Evolutionary conservation across 495 filamentous ascomycete genomes (phyloP).

Genomic region (Tuber microsphaerosporum): DNA sequence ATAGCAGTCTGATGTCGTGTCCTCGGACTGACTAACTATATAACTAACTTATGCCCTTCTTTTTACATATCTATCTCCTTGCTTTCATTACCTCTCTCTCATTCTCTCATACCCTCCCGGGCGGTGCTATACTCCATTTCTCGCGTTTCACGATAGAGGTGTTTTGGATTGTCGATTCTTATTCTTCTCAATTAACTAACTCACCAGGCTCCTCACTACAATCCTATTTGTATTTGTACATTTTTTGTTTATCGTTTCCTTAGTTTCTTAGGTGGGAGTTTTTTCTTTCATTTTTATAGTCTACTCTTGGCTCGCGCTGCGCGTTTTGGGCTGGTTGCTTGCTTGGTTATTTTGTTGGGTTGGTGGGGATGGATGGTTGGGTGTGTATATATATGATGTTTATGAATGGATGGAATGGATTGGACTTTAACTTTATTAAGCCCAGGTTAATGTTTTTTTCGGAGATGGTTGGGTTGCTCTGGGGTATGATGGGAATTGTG

Average conservation of each 20-base stretch:
- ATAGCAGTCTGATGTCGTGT: neutral
- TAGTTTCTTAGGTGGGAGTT: constrained; percentile 6
- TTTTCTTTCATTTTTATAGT: constrained; percentile 9
- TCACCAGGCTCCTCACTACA: constrained; percentile 13
- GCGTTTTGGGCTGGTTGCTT: neutral
- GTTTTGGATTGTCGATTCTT: constrained; percentile 8
- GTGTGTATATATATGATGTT: neutral
- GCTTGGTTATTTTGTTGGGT: neutral
- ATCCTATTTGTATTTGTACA: constrained; percentile 15
- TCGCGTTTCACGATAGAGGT: constrained; percentile 13
- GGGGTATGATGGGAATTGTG: neutral
- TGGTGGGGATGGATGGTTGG: neutral
- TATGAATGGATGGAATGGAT: neutral
- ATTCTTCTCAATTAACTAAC: constrained; percentile 7
- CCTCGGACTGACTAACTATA: neutral
- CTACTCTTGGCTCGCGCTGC: constrained; percentile 3
- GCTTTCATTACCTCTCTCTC: neutral
- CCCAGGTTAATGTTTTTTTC: neutral
- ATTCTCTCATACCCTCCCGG: neutral
- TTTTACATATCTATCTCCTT: neutral
- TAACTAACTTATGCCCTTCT: neutral
- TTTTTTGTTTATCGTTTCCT: constrained; percentile 17
- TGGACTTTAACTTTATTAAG: neutral
- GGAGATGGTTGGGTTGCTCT: neutral
- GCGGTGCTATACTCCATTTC: constrained; percentile 5